Evolutionary conservation across 306 rosid species (phyloP), one percentile per base, ranked within the genome.

Genomic region (Gynostemma pentaphyllum): DNA sequence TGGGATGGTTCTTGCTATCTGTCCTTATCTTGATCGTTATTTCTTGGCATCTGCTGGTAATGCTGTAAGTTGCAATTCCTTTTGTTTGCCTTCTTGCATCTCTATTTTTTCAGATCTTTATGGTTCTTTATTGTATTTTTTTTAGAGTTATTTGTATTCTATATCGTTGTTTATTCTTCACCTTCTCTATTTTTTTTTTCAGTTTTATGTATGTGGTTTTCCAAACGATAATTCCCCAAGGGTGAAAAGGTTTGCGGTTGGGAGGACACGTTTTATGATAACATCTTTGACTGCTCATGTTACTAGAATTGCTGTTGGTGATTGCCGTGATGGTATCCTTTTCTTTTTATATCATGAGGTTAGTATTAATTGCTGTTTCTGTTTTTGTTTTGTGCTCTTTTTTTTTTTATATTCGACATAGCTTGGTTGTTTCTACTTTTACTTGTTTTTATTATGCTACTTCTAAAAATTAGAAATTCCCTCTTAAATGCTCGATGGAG

Each of bases 1-100:
- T 10, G 98, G 96, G 74, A 75, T 91, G 79, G 96, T 85, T 11
- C 85, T 74, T 55, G 88, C 94, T 15, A 79, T 91, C 62, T 91
- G 95, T 71, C 85, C 96, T 64, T 91, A 85, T 77, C 96, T 87
- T 76, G 92, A 91, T 71, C 89, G 85, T 50, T 91, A 83, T 81
- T 91, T 91, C 74, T 74, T 91, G 87, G 98, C 95, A 57, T 83
- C 98, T 60, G 82, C 95, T 69, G 92, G 95, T 61, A 91, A 76
- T 83, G 72, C 73, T 68, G 98, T 91, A 83, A 83, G 95, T 85
- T 36, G 42, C 45, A 15, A 37, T 18, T 50, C 37, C 29, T 15
- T 61, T 50, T 62, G 41, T 29, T 67, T 24, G 37, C n/a, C 63
- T 34, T 56, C 45, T 56, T 56, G 44, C 34, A 56, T 32, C 27